Base-by-base conservation (phyloP, 371 early-diverging fungal genomes). In the Haplosporangium sp. region DNA sequence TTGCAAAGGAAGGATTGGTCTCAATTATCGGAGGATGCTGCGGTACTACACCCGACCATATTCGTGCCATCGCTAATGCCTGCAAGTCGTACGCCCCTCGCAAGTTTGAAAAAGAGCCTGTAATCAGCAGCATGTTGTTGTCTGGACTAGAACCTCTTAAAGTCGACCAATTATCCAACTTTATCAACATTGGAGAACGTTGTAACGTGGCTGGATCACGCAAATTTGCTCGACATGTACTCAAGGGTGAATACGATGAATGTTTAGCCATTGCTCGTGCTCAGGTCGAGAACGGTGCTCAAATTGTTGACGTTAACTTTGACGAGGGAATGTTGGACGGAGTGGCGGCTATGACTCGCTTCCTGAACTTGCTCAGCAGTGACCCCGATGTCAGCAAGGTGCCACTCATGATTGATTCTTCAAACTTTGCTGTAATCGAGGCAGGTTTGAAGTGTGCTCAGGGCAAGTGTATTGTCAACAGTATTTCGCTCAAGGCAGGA, bases 21-120 rank as follows among this genome's bases (percentile, higher is more conserved):
- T 97, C 96, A 71, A 96, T 97, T 84, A 88, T 97, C 20, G 97
- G 97, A 68, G 97, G 97, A 45, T 97, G 97, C 89, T 97, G 97
- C 84, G 97, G 97, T 82, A 96, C 97, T 27, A 96, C 97, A 3
- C 97, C 97, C 2, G 94, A 85, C 34, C 97, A 97, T 77, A 97
- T 97, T 75, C 91, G 93, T 83, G 97, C 97, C 40, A 90, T 97
- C 47, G 90, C 88, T 65, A 93, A 97, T 35, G 91, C 88, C 10
- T 92, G 92, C 84, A 88, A 88, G 68, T 78, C 90, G 58, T 91
- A 89, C 71, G 78, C 83, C 20, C 97, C 97, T n/a, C 94, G 96
- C 40, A 89, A 90, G 45, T 92, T 94, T 3, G 85, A 87, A 8
- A 72, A 84, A 11, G 92, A 94, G n/a, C 78, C 84, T 0, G 63